Base-by-base conservation (phyloP, 2,329 filamentous ascomycete genomes). In the Pseudovirgaria hyperparasitica region DNA sequence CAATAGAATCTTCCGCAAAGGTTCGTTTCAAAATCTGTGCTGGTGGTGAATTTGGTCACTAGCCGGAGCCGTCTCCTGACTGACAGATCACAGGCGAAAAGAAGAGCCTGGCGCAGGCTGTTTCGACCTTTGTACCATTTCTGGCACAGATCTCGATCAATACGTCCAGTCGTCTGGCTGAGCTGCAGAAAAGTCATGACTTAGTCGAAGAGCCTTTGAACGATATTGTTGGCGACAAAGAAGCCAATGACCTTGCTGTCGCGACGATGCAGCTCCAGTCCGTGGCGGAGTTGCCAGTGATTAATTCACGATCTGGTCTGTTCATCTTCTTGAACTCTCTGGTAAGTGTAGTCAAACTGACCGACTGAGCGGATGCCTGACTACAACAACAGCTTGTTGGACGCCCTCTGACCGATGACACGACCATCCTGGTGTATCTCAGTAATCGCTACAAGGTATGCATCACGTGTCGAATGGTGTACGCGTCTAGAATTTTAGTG, bases 281-380 rank as follows among this genome's bases (percentile, higher is more conserved):
- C 9, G 46, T 75, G 7, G 59, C 69, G 15, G 81, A 92, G 26
- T 56, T 86, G 7, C 78, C 79, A 4, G 61, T 73, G 16, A 62
- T 76, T 25, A 84, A 82, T 38, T 82, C 84, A 4, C 70, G 84
- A 49, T 80, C 82, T 27, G 85, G 81, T 5, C 62, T 93, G 29
- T 93, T 90, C 46, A 65, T 92, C 5, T 90, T 87, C 48, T 60
- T 94, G 6, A 90, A 85, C 47, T 74, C 84, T 29, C 67, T 80
- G 48, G 80, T 90, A 60, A 38, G 72, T 48, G 5, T 6, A 3
- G 3, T 25, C 22, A n/a, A n/a, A n/a, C n/a, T 9, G 19, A n/a
- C 19, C 32, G 19, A 32, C 37, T 27, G 16, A 31, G 24, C 14
- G n/a, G n/a, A n/a, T 33, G 25, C 9, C 20, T 27, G 25, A 54